phyloP scores from a whole-genome alignment of 306 rosid species.

The Corylus heterophylla region DNA sequence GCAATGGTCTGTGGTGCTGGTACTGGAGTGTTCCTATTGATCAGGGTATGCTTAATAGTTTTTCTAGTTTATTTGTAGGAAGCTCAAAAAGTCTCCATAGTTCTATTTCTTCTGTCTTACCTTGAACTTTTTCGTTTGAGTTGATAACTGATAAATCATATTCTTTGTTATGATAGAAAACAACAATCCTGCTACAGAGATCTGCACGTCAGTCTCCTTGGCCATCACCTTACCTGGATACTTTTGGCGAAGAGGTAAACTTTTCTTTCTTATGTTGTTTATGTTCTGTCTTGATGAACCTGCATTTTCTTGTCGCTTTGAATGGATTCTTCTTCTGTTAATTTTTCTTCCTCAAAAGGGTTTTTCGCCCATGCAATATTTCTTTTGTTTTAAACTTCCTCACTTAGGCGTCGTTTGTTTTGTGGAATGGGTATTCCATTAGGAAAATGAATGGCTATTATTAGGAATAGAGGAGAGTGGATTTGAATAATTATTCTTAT shows the following conservation, averaged over 20 bases:
- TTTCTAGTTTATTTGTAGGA: neutral
- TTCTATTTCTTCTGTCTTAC: slow-evolving; percentile 5
- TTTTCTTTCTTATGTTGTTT: slow-evolving; percentile 10
- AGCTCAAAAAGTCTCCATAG: neutral
- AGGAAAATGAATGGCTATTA: too few relatives aligned
- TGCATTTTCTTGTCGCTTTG: neutral
- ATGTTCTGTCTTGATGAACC: neutral
- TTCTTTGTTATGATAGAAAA: slow-evolving; percentile 52
- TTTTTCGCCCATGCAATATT: neutral
- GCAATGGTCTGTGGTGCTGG: slow-evolving; percentile 91
- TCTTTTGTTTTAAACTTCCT: neutral
- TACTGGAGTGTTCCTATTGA: slow-evolving; percentile 85
- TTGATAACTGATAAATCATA: slow-evolving; percentile 10
- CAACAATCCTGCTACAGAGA: slow-evolving; percentile 84
- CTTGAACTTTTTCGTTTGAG: slow-evolving; percentile 1
- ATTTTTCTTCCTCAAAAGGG: neutral
- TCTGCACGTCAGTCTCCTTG: slow-evolving; percentile 96
- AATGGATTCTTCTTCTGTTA: neutral
- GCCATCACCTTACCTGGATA: slow-evolving; percentile 96
- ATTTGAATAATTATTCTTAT: too few relatives aligned
- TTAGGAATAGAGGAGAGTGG: too few relatives aligned
- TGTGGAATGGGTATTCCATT: too few relatives aligned
- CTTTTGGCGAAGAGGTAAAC: slow-evolving; percentile 94
- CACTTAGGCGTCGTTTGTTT: neutral
- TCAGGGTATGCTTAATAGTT: slow-evolving; percentile 50